A percentile compares a stretch with the other conserved stretches of the same genome.
phyloP scores from a whole-genome alignment of 2,329 filamentous ascomycete genomes.

The Chaetomium olivaceum region DNA sequence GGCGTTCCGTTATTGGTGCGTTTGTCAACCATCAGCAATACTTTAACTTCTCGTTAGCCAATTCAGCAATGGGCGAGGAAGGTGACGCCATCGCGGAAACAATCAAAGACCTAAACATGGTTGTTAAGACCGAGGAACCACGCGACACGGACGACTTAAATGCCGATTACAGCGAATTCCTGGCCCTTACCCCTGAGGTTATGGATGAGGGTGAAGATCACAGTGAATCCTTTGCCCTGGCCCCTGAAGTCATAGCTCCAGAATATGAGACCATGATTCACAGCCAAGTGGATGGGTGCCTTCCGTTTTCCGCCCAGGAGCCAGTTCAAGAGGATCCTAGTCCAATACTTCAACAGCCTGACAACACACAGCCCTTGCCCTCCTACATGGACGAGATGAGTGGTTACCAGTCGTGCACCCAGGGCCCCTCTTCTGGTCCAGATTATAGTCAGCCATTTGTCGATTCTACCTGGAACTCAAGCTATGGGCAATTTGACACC shows the following conservation, averaged over 20 bases:
- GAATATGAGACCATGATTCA: no score
- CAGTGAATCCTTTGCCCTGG: background rate
- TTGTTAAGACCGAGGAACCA: background rate
- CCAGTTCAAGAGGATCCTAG: background rate
- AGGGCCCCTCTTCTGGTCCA: background rate
- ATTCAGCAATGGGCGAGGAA: background rate
- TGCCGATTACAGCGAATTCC: background rate
- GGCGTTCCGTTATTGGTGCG: background rate
- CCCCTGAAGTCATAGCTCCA: no score
- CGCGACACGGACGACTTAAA: background rate
- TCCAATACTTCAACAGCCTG: background rate
- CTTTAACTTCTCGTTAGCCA: background rate
- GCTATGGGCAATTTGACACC: background rate
- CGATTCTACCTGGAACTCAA: background rate
- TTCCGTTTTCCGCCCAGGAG: background rate
- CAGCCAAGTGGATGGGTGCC: background rate
- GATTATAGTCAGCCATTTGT: no score
- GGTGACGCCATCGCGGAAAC: background rate
- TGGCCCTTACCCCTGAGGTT: background rate
- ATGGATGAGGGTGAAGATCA: background rate
- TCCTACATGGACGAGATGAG: background rate
- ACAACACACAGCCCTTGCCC: background rate
- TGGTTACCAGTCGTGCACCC: background rate
- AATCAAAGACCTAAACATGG: background rate
- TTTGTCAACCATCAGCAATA: background rate